These are phyloP conservation scores for Xylariomycetidae sp. DNA, from an alignment of 2,329 filamentous ascomycete genomes.

Conservation along the genomic window DNA sequence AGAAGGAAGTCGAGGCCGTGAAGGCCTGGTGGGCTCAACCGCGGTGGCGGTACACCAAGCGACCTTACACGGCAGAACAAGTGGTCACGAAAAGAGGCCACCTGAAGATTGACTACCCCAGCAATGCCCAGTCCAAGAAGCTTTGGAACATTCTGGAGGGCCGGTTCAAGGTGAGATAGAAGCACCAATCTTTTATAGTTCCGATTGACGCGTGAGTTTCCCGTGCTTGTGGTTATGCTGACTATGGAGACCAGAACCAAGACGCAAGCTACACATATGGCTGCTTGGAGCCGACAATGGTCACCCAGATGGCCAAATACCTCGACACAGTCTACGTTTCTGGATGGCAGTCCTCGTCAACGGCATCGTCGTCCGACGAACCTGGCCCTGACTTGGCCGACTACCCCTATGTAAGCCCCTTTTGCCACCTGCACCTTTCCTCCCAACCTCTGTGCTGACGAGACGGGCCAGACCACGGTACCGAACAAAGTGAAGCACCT, in stretches of 20 bases:
- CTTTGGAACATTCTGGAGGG: conserved; percentile 84
- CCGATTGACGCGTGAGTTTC: too few relatives aligned
- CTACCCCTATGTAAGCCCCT: conserved; percentile 72
- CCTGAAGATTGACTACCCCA: conserved; percentile 85
- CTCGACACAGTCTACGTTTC: conserved; percentile 98
- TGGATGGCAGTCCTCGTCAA: conserved; percentile 97
- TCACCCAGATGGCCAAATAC: conserved; percentile 99
- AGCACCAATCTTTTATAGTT: too few relatives aligned
- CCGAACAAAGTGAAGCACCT: conserved; percentile 97
- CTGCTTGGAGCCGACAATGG: conserved; percentile 95
- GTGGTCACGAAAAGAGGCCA: conserved; percentile 94
- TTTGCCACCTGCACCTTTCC: not conserved
- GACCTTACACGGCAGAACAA: conserved; percentile 91
- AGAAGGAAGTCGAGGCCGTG: conserved; percentile 77
- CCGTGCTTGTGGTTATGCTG: conserved; percentile 3
- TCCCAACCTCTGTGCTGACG: conserved; percentile 1
- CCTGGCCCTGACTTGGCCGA: conserved; percentile 96
- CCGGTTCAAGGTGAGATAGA: conserved; percentile 67
- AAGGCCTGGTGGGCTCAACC: conserved; percentile 93
- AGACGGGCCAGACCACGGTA: conserved; percentile 68
- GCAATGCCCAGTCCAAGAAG: conserved; percentile 87
- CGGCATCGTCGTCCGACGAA: conserved; percentile 89
- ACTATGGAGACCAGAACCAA: conserved; percentile 49
- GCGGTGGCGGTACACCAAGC: conserved; percentile 87
- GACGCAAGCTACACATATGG: conserved; percentile 94